Conservation (phyloP, 176 grass and related monocot species). For the Lolium multiflorum region DNA sequence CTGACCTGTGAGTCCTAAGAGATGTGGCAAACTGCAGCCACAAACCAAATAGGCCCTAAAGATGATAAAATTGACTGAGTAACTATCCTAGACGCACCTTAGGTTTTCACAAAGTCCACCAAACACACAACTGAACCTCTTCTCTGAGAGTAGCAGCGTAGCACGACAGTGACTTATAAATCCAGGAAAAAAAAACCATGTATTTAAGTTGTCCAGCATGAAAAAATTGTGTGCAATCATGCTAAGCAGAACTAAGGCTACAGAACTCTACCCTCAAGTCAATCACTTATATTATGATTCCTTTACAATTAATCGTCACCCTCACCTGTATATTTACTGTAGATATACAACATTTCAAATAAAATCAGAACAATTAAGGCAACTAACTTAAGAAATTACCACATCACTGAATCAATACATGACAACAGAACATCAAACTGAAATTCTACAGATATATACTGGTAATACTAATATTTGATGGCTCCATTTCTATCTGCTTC, state of each 20-base stretch:
- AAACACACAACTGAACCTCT: neutral
- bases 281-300: neutral
- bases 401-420: neutral
- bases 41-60: neutral
- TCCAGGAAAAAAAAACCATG: neutral
- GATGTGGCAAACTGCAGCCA: neutral
- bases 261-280: neutral
- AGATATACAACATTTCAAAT: neutral
- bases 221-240: neutral
- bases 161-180: neutral
- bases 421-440: slow-evolving; percentile 3
- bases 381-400: neutral
- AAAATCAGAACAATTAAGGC: neutral
- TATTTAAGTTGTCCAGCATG: neutral
- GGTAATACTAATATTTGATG: slow-evolving; percentile 1
- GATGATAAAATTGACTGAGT: neutral
- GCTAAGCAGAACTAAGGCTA: neutral
- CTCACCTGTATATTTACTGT: neutral
- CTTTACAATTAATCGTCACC: neutral
- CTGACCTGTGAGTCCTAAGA: neutral
- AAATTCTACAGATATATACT: neutral
- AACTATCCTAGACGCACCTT: slow-evolving; percentile 25
- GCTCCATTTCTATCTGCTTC: slow-evolving; percentile 1
- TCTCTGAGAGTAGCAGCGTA: neutral
- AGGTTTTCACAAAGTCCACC: neutral